Percentiles rank a stretch among this genome's conserved stretches.
These are phyloP conservation scores for Rhizopus arrhizus DNA, from an alignment of 371 early-diverging fungal genomes.

Conservation along the genomic window DNA sequence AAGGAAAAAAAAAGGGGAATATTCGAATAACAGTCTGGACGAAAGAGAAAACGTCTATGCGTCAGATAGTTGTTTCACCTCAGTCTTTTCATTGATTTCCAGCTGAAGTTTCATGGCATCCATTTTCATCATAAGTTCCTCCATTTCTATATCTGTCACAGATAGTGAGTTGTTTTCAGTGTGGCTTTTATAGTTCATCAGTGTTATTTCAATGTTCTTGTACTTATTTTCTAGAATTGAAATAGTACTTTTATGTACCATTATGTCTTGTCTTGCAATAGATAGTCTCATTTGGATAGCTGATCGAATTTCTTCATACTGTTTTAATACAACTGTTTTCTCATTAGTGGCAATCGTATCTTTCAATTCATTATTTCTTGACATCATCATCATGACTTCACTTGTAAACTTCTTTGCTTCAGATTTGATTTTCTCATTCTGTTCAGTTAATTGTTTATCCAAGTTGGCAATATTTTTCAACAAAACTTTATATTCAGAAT, in stretches of 20 bases:
- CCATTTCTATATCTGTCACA: slow-evolving; percentile 29
- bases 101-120: slow-evolving; percentile 32
- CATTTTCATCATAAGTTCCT: slow-evolving; percentile 30
- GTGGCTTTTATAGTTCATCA: slow-evolving; percentile 13
- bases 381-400: slow-evolving; percentile 20
- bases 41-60: background rate
- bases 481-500: slow-evolving; percentile 21
- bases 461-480: slow-evolving; percentile 20
- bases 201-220: slow-evolving; percentile 12
- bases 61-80: slow-evolving; percentile 12
- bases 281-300: slow-evolving; percentile 16
- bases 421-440: slow-evolving; percentile 22
- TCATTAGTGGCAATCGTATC: background rate
- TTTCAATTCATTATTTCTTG: slow-evolving; percentile 7
- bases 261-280: slow-evolving; percentile 24
- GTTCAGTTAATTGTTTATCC: slow-evolving; percentile 30
- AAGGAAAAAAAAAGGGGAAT: slow-evolving; percentile 2
- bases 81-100: slow-evolving; percentile 21
- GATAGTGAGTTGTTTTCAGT: slow-evolving; percentile 6
- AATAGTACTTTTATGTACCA: slow-evolving; percentile 7
- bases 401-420: slow-evolving; percentile 28
- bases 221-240: slow-evolving; percentile 21
- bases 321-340: background rate
- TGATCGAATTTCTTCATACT: slow-evolving; percentile 23
- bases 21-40: background rate